Percentiles rank a stretch among this genome's conserved stretches.
These are phyloP conservation scores for Hymenoscyphus linearis DNA, from an alignment of 2,329 filamentous ascomycete genomes.

Conservation along the genomic window DNA sequence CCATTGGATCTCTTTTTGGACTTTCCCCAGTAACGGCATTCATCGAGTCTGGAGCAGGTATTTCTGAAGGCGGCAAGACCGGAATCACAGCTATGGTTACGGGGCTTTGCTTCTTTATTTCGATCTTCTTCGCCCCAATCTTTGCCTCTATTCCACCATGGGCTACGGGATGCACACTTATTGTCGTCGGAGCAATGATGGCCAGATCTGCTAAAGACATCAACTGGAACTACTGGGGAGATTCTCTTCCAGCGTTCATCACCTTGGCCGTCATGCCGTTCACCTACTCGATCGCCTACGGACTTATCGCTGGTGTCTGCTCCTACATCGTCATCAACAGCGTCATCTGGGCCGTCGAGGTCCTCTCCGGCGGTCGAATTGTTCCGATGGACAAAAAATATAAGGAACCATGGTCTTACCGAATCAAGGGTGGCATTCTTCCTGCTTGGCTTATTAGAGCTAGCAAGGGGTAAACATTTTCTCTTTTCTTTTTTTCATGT, in stretches of 20 bases:
- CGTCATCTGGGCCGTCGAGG: constrained; percentile 61
- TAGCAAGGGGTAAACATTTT: constrained; percentile 39
- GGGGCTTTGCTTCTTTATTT: constrained; percentile 76
- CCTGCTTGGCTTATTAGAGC: constrained; percentile 67
- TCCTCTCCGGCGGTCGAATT: constrained; percentile 59
- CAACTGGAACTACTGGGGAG: constrained; percentile 80
- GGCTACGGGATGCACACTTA: constrained; percentile 80
- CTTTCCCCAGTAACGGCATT: constrained; percentile 77
- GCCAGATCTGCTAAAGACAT: constrained; percentile 69
- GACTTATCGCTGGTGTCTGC: constrained; percentile 71
- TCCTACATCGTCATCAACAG: constrained; percentile 72
- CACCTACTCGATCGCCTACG: constrained; percentile 81
- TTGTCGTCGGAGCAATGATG: constrained; percentile 82
- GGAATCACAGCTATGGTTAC: constrained; percentile 72
- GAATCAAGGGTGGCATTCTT: constrained; percentile 65
- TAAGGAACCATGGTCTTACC: constrained; percentile 74
- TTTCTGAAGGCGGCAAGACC: constrained; percentile 78
- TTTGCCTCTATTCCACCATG: constrained; percentile 84
- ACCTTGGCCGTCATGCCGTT: constrained; percentile 83
- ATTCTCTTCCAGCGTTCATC: constrained; percentile 76
- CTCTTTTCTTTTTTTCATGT: not conserved
- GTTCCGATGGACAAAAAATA: constrained; percentile 67
- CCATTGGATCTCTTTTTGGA: constrained; percentile 71
- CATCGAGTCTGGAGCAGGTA: constrained; percentile 81
- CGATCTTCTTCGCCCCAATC: constrained; percentile 83